Evolutionary conservation across 495 filamentous ascomycete genomes (phyloP).

Genomic region (Penicillium bialowiezense): DNA sequence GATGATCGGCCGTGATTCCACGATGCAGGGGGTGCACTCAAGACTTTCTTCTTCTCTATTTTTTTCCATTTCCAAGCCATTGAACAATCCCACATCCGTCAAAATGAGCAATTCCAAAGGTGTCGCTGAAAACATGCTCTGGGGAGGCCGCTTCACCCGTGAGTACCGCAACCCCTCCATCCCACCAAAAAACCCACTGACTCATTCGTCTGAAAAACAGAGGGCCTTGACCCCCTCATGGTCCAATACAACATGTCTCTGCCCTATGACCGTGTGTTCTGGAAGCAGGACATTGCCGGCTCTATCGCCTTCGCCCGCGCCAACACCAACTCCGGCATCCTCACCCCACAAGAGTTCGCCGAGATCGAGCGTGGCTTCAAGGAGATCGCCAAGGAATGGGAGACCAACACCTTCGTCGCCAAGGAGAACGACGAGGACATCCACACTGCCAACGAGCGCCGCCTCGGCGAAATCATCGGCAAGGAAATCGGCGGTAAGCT

Average conservation of each 20-base stretch:
- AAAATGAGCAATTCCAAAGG: slow-evolving; percentile 43
- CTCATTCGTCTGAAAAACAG: slow-evolving; percentile 33
- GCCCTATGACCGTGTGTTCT: slow-evolving; percentile 78
- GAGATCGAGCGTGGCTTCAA: slow-evolving; percentile 73
- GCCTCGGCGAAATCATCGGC: slow-evolving; percentile 86
- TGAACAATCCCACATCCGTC: slow-evolving; percentile 5
- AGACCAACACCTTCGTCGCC: slow-evolving; percentile 39
- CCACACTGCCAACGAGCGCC: slow-evolving; percentile 91
- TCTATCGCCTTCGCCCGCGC: slow-evolving; percentile 86
- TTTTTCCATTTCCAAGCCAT: slow-evolving; percentile 10
- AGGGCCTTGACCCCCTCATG: slow-evolving; percentile 87
- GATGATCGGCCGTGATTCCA: slow-evolving; percentile 16
- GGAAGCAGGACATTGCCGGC: slow-evolving; percentile 76
- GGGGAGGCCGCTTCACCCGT: slow-evolving; percentile 83
- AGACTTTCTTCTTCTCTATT: slow-evolving; percentile 1
- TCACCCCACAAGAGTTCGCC: slow-evolving; percentile 70
- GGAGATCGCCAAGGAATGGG: slow-evolving; percentile 75
- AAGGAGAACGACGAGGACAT: slow-evolving; percentile 61
- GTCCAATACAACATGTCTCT: slow-evolving; percentile 85
- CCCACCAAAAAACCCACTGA: slow-evolving; percentile 18
- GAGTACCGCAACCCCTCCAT: slow-evolving; percentile 19
- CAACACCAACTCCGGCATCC: slow-evolving; percentile 72
- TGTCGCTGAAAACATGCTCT: slow-evolving; percentile 63
- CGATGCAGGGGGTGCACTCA: slow-evolving; percentile 5
- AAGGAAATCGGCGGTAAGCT: slow-evolving; percentile 85